Conservation (phyloP, 1,139 yeast species). For the Debaryomyces udenii region DNA sequence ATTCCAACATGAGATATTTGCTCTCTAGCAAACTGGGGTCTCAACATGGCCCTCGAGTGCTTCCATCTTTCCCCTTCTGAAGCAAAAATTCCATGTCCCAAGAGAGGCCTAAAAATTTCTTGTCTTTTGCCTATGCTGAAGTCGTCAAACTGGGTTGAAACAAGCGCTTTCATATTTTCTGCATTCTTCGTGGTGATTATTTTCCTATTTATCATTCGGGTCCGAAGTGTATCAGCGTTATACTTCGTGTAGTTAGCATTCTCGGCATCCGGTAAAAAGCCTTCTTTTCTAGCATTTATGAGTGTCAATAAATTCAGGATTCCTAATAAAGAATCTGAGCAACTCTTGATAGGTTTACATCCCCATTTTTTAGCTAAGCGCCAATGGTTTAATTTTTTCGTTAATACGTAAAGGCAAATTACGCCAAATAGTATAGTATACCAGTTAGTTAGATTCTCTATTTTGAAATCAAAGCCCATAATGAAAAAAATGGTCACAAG, state of each 20-base stretch:
- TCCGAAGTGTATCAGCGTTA: conserved; percentile 10
- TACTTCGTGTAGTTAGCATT: conserved; percentile 6
- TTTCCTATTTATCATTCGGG: conserved; percentile 4
- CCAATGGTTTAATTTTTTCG: conserved; percentile 27
- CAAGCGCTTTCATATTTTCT: conserved; percentile 42
- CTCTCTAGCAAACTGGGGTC: conserved; percentile 61
- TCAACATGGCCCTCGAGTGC: conserved; percentile 56
- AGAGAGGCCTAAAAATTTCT: conserved; percentile 41
- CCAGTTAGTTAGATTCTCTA: background rate
- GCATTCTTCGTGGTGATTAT: conserved; percentile 35
- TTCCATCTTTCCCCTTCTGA: conserved; percentile 60
- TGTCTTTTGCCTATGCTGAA: conserved; percentile 55
- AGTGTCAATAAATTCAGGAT: conserved; percentile 10
- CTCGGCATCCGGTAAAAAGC: conserved; percentile 14
- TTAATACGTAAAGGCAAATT: background rate
- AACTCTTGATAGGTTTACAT: conserved; percentile 12
- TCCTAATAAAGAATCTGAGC: conserved; percentile 12
- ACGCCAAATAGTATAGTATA: background rate
- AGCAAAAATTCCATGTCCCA: conserved; percentile 63
- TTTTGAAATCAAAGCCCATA: background rate
- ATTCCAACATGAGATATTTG: conserved; percentile 53
- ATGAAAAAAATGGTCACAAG: too few relatives aligned
- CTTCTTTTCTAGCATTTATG: conserved; percentile 11
- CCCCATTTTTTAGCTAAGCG: conserved; percentile 16
- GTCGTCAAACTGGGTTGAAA: conserved; percentile 51